Percentiles rank a stretch among this genome's conserved stretches.
phyloP scores from a whole-genome alignment of 2,329 filamentous ascomycete species.

The Cladosporium colombiae region DNA sequence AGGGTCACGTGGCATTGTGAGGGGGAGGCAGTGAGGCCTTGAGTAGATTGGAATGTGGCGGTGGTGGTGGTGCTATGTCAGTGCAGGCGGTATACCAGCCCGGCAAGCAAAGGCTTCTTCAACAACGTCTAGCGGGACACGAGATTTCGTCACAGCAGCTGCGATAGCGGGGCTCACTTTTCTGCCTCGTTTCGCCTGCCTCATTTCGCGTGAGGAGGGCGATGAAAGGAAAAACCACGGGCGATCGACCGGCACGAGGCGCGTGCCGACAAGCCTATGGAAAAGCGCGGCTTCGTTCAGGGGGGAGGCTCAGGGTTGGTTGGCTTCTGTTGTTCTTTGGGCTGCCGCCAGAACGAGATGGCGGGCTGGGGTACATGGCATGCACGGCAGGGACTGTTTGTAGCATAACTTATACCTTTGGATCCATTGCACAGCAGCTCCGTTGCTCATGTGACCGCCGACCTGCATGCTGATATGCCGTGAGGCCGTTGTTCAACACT shows the following conservation, averaged over 20 bases:
- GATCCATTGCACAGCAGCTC: not conserved
- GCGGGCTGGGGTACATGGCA: not conserved
- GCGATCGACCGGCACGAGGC: constrained; percentile 2
- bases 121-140: not conserved
- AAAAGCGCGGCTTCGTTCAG: not conserved
- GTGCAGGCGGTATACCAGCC: not conserved
- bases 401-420: not conserved
- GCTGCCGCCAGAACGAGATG: not conserved
- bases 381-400: not conserved
- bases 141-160: constrained; percentile 5
- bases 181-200: not conserved
- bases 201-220: not conserved
- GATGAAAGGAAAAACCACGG: not conserved
- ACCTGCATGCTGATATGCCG: not conserved
- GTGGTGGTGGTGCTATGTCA: not conserved
- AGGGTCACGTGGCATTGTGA: constrained; percentile 88
- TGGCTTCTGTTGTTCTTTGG: not conserved
- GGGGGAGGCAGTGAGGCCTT: not conserved
- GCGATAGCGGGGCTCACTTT: not conserved
- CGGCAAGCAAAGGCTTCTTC: not conserved
- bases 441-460: not conserved
- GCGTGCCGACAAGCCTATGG: not conserved
- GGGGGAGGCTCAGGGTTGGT: not conserved
- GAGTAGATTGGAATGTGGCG: not conserved
- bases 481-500: not conserved